Evolutionary conservation across 2,329 filamentous ascomycete genomes (phyloP).

Genomic region (Cladosporium colombiae): DNA sequence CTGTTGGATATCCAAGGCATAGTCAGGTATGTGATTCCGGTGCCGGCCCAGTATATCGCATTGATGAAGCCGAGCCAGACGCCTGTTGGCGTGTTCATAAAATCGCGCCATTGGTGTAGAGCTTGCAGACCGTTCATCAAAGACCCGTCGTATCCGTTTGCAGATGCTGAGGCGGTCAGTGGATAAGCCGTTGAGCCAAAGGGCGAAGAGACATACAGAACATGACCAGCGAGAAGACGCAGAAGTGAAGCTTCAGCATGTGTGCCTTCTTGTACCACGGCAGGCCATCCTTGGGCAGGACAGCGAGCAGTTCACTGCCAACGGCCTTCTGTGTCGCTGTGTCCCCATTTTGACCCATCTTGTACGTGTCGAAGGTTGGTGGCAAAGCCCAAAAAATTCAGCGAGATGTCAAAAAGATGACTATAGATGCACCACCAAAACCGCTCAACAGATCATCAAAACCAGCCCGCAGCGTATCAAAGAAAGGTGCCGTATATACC

Average conservation of each 20-base stretch:
- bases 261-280: constrained; percentile 29
- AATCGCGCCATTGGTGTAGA: constrained; percentile 36
- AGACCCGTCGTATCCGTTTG: constrained; percentile 24
- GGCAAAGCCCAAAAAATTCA: background rate
- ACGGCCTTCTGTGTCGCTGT: constrained; percentile 20
- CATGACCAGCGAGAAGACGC: constrained; percentile 21
- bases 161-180: constrained; percentile 18
- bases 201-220: constrained; percentile 23
- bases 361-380: background rate
- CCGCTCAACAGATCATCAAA: background rate
- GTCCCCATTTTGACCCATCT: constrained; percentile 1
- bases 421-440: background rate
- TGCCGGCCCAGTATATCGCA: constrained; percentile 30
- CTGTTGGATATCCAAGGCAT: constrained; percentile 39
- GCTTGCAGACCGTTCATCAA: constrained; percentile 31
- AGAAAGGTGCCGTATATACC: background rate
- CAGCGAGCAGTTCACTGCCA: constrained; percentile 25
- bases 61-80: constrained; percentile 36
- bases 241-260: constrained; percentile 24
- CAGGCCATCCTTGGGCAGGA: constrained; percentile 17
- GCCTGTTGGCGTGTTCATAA: constrained; percentile 34
- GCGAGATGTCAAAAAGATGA: background rate
- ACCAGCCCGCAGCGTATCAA: background rate
- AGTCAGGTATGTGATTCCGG: constrained; percentile 32
- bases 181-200: background rate